phyloP scores from a whole-genome alignment of 306 rosid species.

The Sesbania bispinosa region DNA sequence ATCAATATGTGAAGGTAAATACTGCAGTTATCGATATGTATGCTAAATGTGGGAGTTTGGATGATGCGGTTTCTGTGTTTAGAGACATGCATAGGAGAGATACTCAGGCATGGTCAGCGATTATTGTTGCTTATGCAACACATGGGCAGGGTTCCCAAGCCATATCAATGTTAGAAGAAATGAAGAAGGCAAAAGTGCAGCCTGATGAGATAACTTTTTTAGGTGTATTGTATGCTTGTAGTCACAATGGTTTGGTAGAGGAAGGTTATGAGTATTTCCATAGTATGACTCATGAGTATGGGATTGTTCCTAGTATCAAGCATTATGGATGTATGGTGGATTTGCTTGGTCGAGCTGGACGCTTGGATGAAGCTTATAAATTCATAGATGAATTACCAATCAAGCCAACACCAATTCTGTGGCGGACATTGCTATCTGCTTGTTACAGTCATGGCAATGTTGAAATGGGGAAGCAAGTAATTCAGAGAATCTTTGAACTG shows the following conservation, averaged over 20 bases:
- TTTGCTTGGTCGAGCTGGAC: constrained; percentile 77
- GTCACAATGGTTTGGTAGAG: constrained; percentile 73
- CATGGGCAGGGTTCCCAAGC: constrained; percentile 69
- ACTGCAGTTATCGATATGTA: constrained; percentile 85
- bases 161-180: constrained; percentile 58
- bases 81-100: constrained; percentile 59
- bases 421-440: constrained; percentile 77
- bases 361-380: constrained; percentile 60
- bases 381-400: constrained; percentile 61
- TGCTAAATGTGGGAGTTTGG: constrained; percentile 76
- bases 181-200: constrained; percentile 48
- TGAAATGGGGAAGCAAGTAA: constrained; percentile 65
- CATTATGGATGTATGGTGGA: constrained; percentile 94
- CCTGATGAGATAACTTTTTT: constrained; percentile 80
- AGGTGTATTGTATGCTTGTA: constrained; percentile 74
- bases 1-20: constrained; percentile 67
- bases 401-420: constrained; percentile 66
- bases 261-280: constrained; percentile 59
- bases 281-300: constrained; percentile 54
- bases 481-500: constrained; percentile 52
- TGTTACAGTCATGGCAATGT: constrained; percentile 68
- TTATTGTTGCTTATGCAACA: constrained; percentile 70
- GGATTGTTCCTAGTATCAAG: constrained; percentile 61
- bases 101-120: constrained; percentile 81
- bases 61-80: constrained; percentile 63